Evolutionary conservation across 1,284 basidiomycete genomes (phyloP).

Genomic region (Rhodotorula sp.): DNA sequence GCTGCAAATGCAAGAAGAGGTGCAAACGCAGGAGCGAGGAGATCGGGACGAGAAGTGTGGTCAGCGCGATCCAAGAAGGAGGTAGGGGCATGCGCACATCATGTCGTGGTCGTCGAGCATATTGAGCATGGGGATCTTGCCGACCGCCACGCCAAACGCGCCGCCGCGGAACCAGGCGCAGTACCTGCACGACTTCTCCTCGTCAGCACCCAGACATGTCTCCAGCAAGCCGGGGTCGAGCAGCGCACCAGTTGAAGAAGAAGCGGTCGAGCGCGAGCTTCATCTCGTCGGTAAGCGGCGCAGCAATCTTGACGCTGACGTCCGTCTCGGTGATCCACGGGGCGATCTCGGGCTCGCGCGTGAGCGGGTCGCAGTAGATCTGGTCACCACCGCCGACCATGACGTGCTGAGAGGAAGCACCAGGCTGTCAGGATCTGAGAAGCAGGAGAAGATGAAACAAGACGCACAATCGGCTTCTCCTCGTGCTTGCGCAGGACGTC

Average conservation of each 20-base stretch:
- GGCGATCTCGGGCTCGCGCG: conserved; percentile 59
- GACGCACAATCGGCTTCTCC: conserved; percentile 64
- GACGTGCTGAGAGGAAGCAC: conserved; percentile 34
- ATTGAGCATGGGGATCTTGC: conserved; percentile 72
- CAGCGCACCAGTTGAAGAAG: conserved; percentile 62
- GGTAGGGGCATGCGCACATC: background rate
- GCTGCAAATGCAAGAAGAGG: background rate
- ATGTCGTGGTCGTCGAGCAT: conserved; percentile 61
- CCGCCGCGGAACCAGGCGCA: conserved; percentile 54
- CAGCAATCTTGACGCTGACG: conserved; percentile 64
- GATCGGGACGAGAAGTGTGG: background rate
- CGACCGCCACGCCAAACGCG: conserved; percentile 88
- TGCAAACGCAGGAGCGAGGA: background rate
- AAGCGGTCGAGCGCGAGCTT: conserved; percentile 74
- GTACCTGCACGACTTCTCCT: background rate
- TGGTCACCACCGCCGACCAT: conserved; percentile 36
- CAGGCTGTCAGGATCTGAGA: conserved; percentile 54
- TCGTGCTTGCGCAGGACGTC: conserved; percentile 82
- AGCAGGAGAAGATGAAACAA: conserved; percentile 58
- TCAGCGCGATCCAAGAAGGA: background rate
- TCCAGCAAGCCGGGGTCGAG: background rate
- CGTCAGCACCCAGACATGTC: background rate
- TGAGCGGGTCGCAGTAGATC: conserved; percentile 56
- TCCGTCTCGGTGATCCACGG: conserved; percentile 75
- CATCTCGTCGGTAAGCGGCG: conserved; percentile 69